A percentile compares a stretch with the other conserved stretches of the same genome.
Conservation (phyloP, 2,329 filamentous ascomycete species). For the Chrysosporium queenslandicum region DNA sequence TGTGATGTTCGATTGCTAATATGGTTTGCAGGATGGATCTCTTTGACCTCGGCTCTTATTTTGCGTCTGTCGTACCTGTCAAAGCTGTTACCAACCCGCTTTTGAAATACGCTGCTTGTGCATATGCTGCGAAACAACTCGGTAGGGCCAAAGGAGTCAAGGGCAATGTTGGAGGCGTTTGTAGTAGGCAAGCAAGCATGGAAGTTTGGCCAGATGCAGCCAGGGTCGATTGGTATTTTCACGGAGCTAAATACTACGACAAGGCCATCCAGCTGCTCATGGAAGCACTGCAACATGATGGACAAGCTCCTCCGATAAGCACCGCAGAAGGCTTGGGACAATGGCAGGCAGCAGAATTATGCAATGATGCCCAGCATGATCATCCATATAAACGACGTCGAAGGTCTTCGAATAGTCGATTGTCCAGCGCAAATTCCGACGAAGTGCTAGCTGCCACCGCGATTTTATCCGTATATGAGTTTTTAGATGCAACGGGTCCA, state of each 20-base stretch:
- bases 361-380: constrained; percentile 29
- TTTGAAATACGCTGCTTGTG: constrained; percentile 46
- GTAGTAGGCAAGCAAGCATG: constrained; percentile 41
- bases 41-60: constrained; percentile 47
- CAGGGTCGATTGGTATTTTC: constrained; percentile 50
- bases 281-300: constrained; percentile 36
- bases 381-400: constrained; percentile 37
- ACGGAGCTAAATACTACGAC: constrained; percentile 54
- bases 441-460: constrained; percentile 56
- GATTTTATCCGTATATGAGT: constrained; percentile 58
- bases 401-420: constrained; percentile 37
- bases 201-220: constrained; percentile 43
- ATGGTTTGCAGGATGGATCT: constrained; percentile 33
- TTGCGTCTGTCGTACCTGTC: constrained; percentile 50
- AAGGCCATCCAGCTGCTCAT: constrained; percentile 49
- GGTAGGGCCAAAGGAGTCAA: constrained; percentile 46
- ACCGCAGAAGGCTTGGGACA: constrained; percentile 30
- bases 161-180: constrained; percentile 41
- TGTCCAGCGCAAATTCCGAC: constrained; percentile 39
- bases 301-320: constrained; percentile 27
- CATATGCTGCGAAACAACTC: constrained; percentile 53
- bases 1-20: neutral
- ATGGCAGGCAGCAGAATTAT: constrained; percentile 29
- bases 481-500: constrained; percentile 53
- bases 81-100: constrained; percentile 44